Conservation (phyloP, 75 land plant species). For the Picea sitchensis region DNA sequence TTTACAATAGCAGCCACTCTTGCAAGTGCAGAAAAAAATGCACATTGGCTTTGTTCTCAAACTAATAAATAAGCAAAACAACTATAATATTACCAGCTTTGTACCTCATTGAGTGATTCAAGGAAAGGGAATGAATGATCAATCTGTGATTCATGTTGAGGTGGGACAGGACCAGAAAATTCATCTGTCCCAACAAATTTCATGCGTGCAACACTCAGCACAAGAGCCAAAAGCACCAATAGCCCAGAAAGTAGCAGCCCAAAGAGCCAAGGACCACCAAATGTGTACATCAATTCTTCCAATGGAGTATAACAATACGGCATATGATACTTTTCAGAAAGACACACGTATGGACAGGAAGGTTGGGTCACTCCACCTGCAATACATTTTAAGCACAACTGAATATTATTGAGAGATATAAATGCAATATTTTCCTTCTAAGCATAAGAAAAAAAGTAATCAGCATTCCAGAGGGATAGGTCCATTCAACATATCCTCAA, state of each 20-base stretch:
- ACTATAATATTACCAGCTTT: neutral
- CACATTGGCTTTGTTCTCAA: neutral
- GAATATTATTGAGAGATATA: neutral
- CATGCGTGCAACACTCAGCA: constrained; percentile 94
- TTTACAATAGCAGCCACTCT: neutral
- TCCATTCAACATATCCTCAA: neutral
- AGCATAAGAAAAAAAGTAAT: neutral
- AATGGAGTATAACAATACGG: constrained; percentile 97
- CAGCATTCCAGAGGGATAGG: neutral
- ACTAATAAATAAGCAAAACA: neutral
- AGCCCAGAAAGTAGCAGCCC: constrained; percentile 75
- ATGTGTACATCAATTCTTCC: constrained; percentile 91
- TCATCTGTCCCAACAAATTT: constrained; percentile 94
- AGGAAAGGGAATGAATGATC: constrained; percentile 97
- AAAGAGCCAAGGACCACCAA: constrained; percentile 99
- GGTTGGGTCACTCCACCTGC: constrained; percentile 87
- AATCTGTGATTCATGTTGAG: constrained; percentile 87
- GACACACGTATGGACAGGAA: constrained; percentile 87
- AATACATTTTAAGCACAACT: neutral
- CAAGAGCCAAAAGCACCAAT: constrained; percentile 79
- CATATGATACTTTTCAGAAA: constrained; percentile 96
- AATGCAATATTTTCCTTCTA: neutral
- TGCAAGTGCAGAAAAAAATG: neutral
- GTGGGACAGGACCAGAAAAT: constrained; percentile 81
- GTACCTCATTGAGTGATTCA: constrained; percentile 97